Percentiles rank a stretch among this genome's conserved stretches.
These are phyloP conservation scores for Amaranthus palmeri DNA, from an alignment of 148 eudicot species.

Conservation along the genomic window DNA sequence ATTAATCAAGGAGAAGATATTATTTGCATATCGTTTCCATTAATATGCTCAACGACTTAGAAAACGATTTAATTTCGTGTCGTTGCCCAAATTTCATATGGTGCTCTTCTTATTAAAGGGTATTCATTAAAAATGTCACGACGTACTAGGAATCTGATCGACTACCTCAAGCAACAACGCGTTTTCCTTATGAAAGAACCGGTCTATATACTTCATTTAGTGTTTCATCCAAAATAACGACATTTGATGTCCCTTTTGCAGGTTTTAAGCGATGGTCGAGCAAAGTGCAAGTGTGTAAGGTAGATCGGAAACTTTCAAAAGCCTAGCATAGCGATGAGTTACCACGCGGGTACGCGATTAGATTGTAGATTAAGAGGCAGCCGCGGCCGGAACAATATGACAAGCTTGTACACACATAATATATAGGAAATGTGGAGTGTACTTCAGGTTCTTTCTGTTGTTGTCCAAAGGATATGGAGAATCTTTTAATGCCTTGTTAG, in stretches of 20 bases:
- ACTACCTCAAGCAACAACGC: background rate
- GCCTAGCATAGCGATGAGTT: conserved; percentile 16
- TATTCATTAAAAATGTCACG: no score
- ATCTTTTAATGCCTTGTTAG: conserved; percentile 15
- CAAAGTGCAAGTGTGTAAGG: conserved; percentile 64
- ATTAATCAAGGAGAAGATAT: no score
- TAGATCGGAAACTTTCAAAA: conserved; percentile 23
- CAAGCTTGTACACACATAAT: background rate
- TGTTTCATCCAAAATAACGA: background rate
- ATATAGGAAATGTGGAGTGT: conserved; percentile 6
- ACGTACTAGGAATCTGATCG: no score
- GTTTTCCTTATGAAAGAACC: no score
- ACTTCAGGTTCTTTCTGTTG: conserved; percentile 4
- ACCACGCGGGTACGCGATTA: background rate
- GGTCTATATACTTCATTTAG: background rate
- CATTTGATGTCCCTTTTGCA: conserved; percentile 20
- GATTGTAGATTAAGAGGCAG: conserved; percentile 1
- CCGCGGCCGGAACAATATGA: background rate
- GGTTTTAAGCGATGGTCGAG: conserved; percentile 53
- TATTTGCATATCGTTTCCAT: no score
- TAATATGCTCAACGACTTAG: no score
- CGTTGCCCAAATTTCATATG: no score
- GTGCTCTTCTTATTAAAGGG: no score
- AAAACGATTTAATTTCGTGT: no score
- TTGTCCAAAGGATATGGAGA: conserved; percentile 26